Base-by-base conservation (phyloP, 306 rosid species). In the Quercus gilva region DNA sequence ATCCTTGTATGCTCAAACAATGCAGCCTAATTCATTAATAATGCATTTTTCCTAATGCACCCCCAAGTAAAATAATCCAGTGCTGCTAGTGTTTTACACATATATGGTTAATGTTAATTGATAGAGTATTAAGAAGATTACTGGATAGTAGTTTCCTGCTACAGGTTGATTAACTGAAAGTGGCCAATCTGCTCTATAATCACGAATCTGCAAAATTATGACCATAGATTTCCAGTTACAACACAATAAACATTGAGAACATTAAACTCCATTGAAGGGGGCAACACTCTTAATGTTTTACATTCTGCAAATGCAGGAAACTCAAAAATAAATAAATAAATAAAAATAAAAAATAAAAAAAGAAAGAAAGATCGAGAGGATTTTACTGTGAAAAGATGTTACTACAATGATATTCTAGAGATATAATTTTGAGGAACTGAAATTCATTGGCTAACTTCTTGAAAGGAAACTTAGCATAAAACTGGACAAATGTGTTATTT, bases 121-220 rank as follows among this genome's bases (percentile, higher is more conserved):
- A 10, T 70, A 2, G 52, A 52, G 26, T 45, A 52, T 18, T 33
- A 29, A 76, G 75, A 74, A 56, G 33, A 64, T 91, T 92, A 94
- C 98, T 14, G 98, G 98, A 74, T 94, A 94, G 72, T 89, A 94
- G 86, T 94, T 94, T 88, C 97, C 98, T 64, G 97, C 94, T 23
- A 87, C 87, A 55, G 97, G 98, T 80, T 94, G 94, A 79, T 71
- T 88, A 76, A 94, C 97, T 20, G 78, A 51, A 75, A 94, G 97
- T 41, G 81, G 87, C 98, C 97, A 92, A 82, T 92, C 97, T 70
- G 87, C 90, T 76, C 98, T 85, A 73, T 82, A 68, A 80, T 94
- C 88, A 65, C 94, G 93, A 64, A 92, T 88, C 98, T 94, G 91
- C 78, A 84, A 83, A 41, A 67, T 41, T 74, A 76, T 49, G 70